A percentile compares a stretch with the other conserved stretches of the same genome.
These are phyloP conservation scores for Ceratocystis ficicola DNA, from an alignment of 2,329 filamentous ascomycete species.

Conservation along the genomic window DNA sequence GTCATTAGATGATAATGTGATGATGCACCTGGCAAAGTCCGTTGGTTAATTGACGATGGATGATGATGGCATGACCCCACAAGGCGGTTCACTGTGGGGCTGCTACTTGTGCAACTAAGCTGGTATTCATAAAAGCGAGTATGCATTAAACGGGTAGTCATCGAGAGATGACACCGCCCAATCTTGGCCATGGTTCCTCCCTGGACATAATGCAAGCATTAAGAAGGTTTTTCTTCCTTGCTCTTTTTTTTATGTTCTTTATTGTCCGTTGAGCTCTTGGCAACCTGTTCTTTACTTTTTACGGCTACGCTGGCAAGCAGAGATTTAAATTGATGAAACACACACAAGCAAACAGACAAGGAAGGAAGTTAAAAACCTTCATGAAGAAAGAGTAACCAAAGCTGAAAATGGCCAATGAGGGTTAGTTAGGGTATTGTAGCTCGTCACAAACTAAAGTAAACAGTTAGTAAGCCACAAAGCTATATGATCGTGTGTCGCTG, in stretches of 20 bases:
- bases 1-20: not conserved
- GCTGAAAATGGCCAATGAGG: not conserved
- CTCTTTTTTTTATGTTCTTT: not conserved
- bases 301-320: not conserved
- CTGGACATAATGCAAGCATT: not conserved
- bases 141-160: not conserved
- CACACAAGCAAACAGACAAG: not conserved
- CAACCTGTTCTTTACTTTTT: not conserved
- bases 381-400: too few species aligned
- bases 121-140: not conserved
- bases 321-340: slow-evolving; percentile 1
- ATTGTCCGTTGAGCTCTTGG: not conserved
- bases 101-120: slow-evolving; percentile 3
- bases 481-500: too few species aligned
- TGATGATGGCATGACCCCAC: not conserved
- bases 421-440: not conserved
- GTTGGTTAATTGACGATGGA: not conserved
- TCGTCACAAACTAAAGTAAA: too few species aligned
- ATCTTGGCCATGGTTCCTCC: not conserved
- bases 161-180: not conserved
- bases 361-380: too few species aligned
- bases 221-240: slow-evolving; percentile 7
- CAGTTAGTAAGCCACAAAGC: too few species aligned
- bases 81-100: slow-evolving; percentile 3
- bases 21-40: slow-evolving; percentile 8